phyloP scores from a whole-genome alignment of 176 grass and related monocot species.

The Tillandsia leiboldiana region DNA sequence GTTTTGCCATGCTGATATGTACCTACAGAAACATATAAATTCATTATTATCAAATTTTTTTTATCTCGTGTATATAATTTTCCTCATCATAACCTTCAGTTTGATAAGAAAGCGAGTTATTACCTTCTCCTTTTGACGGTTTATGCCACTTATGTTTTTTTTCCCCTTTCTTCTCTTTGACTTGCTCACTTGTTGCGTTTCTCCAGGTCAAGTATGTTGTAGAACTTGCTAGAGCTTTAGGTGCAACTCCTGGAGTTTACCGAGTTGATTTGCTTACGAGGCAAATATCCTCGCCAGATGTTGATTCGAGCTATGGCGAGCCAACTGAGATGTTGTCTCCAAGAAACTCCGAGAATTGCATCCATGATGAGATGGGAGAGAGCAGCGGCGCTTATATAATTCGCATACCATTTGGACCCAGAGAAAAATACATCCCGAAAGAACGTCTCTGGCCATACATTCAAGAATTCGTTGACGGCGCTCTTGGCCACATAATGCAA shows the following conservation, averaged over 20 bases:
- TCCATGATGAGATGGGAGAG: slow-evolving; percentile 52
- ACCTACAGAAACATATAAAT: not conserved
- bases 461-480: slow-evolving; percentile 84
- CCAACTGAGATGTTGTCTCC: slow-evolving; percentile 47
- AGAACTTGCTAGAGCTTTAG: slow-evolving; percentile 68
- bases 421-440: slow-evolving; percentile 67
- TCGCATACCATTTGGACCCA: slow-evolving; percentile 69
- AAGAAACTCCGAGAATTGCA: slow-evolving; percentile 42
- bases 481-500: slow-evolving; percentile 48
- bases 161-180: not conserved
- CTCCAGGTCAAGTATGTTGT: slow-evolving; percentile 82
- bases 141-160: not conserved
- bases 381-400: slow-evolving; percentile 68
- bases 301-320: slow-evolving; percentile 65
- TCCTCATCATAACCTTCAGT: not conserved
- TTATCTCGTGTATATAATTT: not conserved
- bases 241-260: slow-evolving; percentile 75
- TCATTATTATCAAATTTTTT: not conserved
- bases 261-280: slow-evolving; percentile 66
- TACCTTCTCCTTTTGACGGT: not conserved
- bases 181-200: slow-evolving; percentile 18
- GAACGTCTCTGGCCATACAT: slow-evolving; percentile 66
- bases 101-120: not conserved
- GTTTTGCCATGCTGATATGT: not conserved
- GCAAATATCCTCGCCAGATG: slow-evolving; percentile 63